Conservation (phyloP, 2,329 filamentous ascomycete genomes). For the Pseudogymnoascus sp. region DNA sequence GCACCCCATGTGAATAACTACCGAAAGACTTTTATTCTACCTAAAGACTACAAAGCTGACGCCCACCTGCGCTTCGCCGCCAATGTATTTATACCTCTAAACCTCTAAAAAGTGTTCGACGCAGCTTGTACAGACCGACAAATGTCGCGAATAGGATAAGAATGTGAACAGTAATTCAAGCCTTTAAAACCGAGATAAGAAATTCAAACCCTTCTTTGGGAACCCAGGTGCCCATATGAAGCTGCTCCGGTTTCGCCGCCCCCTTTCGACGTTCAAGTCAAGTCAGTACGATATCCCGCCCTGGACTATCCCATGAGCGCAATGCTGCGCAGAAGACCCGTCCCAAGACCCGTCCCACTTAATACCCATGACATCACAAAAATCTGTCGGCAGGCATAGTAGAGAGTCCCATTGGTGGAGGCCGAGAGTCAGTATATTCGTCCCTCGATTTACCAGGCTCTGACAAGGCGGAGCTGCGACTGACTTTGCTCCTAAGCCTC, state of each 20-base stretch:
- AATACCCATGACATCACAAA: not conserved
- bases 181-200: not conserved
- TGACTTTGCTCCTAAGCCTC: conserved; percentile 20
- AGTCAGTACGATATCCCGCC: not conserved
- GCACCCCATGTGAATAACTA: not conserved
- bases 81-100: not conserved
- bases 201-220: not conserved
- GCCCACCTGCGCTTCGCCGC: not conserved
- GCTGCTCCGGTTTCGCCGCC: not conserved
- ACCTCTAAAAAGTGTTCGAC: not conserved
- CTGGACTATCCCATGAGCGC: not conserved
- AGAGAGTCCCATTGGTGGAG: not conserved
- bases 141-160: not conserved
- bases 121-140: not conserved
- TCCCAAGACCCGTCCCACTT: too few species aligned
- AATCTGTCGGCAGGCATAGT: not conserved
- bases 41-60: not conserved
- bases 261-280: not conserved
- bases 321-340: not conserved
- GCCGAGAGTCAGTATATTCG: not conserved
- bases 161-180: not conserved
- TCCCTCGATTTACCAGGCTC: not conserved
- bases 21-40: not conserved
- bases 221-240: not conserved
- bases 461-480: not conserved